A percentile compares a stretch with the other conserved stretches of the same genome.
Evolutionary conservation across 371 early-diverging fungal genomes (phyloP).

Genomic region (Syncephalastrum racemosum): DNA sequence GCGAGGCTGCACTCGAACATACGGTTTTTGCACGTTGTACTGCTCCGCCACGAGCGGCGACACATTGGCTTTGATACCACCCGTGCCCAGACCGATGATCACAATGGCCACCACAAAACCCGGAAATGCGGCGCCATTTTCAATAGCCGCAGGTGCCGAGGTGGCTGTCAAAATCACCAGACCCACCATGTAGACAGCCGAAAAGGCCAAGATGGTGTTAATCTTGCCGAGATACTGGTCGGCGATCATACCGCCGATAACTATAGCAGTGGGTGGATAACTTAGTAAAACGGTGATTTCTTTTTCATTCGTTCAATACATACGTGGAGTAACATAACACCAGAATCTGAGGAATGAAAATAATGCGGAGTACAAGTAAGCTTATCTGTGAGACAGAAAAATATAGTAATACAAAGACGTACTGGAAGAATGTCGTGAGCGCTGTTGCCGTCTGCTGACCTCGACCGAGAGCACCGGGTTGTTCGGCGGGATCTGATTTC

Average conservation of each 20-base stretch:
- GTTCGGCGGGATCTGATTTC: conserved; percentile 39
- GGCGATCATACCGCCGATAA: conserved; percentile 75
- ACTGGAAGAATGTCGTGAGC: conserved; percentile 71
- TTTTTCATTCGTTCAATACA: neutral
- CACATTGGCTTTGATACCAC: conserved; percentile 56
- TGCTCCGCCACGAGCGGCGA: conserved; percentile 55
- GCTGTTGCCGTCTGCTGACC: conserved; percentile 67
- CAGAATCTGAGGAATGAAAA: conserved; percentile 44
- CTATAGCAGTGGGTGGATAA: neutral
- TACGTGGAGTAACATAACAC: conserved; percentile 72
- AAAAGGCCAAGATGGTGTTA: conserved; percentile 73
- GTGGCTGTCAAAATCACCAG: conserved; percentile 67
- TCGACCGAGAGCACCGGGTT: conserved; percentile 45
- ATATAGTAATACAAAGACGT: neutral
- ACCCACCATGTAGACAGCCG: conserved; percentile 69
- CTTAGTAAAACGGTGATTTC: neutral
- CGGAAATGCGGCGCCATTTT: conserved; percentile 56
- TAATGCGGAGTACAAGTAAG: neutral
- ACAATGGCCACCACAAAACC: conserved; percentile 66
- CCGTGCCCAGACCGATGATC: conserved; percentile 68
- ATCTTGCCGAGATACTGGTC: conserved; percentile 85
- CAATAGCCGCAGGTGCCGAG: conserved; percentile 56
- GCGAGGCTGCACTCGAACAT: conserved; percentile 22
- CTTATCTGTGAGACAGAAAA: neutral
- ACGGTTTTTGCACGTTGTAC: conserved; percentile 32